Percentiles rank a stretch among this genome's conserved stretches.
Evolutionary conservation across 352 stramenopile genomes (phyloP).

Genomic region (Pythium rhizo-oryzae): DNA sequence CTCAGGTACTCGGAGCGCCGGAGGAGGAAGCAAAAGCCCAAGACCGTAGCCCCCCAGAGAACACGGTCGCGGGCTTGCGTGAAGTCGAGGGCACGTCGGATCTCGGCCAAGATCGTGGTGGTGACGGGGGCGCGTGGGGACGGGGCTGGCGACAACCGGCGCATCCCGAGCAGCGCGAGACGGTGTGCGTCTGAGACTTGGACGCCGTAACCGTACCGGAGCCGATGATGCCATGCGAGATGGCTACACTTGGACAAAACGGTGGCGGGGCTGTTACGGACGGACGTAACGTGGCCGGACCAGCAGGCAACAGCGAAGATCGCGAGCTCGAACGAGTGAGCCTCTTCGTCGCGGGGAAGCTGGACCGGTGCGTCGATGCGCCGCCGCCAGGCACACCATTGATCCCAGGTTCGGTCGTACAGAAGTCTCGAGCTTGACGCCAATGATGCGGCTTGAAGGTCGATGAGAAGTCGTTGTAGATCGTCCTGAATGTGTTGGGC

Average conservation of each 20-base stretch:
- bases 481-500: not conserved
- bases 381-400: conserved; percentile 16
- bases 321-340: conserved; percentile 12
- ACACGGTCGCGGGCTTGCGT: conserved; percentile 30
- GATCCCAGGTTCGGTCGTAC: not conserved
- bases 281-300: not conserved
- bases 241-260: conserved; percentile 34
- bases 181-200: conserved; percentile 25
- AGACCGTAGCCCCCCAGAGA: conserved; percentile 30
- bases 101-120: conserved; percentile 18
- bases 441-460: too few relatives aligned
- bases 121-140: conserved; percentile 23
- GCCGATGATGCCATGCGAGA: conserved; percentile 26
- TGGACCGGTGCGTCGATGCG: not conserved
- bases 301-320: conserved; percentile 20
- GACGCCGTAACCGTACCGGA: conserved; percentile 25
- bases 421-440: not conserved
- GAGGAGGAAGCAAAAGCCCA: conserved; percentile 21
- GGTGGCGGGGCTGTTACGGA: conserved; percentile 28
- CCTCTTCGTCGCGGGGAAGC: not conserved
- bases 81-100: conserved; percentile 28
- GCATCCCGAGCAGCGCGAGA: conserved; percentile 32
- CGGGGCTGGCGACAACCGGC: conserved; percentile 18
- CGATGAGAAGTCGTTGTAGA: too few relatives aligned
- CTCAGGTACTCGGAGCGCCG: conserved; percentile 22